A percentile compares a stretch with the other conserved stretches of the same genome.
These are phyloP conservation scores for Picochlorum sp. DNA, from an alignment of 139 green algal species.

Conservation along the genomic window DNA sequence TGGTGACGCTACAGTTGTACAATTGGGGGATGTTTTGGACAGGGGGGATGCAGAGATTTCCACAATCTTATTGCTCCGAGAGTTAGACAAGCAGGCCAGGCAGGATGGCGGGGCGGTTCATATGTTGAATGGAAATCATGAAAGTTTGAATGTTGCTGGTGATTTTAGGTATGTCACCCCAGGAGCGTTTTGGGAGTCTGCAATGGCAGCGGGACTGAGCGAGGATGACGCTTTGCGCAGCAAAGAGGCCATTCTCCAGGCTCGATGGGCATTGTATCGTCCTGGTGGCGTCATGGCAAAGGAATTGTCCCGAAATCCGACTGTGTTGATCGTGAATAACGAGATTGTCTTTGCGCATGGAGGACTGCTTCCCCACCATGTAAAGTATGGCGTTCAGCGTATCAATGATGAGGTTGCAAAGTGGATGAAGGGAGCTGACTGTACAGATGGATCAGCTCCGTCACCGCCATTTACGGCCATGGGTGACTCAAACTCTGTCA, in stretches of 20 bases:
- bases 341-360: slow-evolving; percentile 88
- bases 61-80: slow-evolving; percentile 68
- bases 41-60: slow-evolving; percentile 80
- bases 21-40: slow-evolving; percentile 88
- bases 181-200: slow-evolving; percentile 73
- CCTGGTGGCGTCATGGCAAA: slow-evolving; percentile 70
- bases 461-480: slow-evolving; percentile 80
- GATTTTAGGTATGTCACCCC: slow-evolving; percentile 84
- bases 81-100: slow-evolving; percentile 68
- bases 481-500: slow-evolving; percentile 68
- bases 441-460: slow-evolving; percentile 35
- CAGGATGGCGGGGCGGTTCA: slow-evolving; percentile 71
- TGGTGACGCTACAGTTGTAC: slow-evolving; percentile 75
- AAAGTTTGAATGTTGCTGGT: slow-evolving; percentile 79
- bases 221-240: slow-evolving; percentile 39
- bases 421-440: slow-evolving; percentile 72
- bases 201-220: slow-evolving; percentile 57
- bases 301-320: slow-evolving; percentile 79
- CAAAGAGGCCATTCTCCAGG: slow-evolving; percentile 37
- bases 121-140: slow-evolving; percentile 92
- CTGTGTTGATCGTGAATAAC: slow-evolving; percentile 76
- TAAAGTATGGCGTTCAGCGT: slow-evolving; percentile 26
- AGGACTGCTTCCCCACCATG: slow-evolving; percentile 75
- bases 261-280: slow-evolving; percentile 60
- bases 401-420: slow-evolving; percentile 79